Evolutionary conservation across 176 grass and related monocot species (phyloP), one percentile per base, ranked within the genome.

Genomic region (Carex parvula): DNA sequence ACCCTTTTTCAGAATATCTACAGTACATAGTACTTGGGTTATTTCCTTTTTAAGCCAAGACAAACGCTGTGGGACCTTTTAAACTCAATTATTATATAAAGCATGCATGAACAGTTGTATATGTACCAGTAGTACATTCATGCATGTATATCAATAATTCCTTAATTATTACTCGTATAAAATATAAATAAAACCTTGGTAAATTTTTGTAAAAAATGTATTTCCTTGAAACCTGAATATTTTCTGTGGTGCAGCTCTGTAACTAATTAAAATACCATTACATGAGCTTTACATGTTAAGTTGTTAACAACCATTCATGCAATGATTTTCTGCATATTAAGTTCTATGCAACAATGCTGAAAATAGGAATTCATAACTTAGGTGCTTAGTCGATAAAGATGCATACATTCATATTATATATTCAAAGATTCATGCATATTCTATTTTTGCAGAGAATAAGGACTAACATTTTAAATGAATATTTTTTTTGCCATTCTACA

Each of bases 1-100:
- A 32, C 32, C 3, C 13, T n/a, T 3, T 13, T 60, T 21, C 30
- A 52, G 32, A 65, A 46, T 84, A 20, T 32, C 50, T 55, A 2
- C 13, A 33, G 14, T 56, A 30, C 50, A 50, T 77, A 77, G 73
- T 77, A 77, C 24, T 77, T 55, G 50, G 13, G 48, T 56, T 77
- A 8, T 8, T 77, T 32, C 20, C 37, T 1, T 55, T 56, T 55
- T 56, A 8, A 77, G 50, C 46, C 50, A 24, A 56, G 50, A 77
- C 73, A 77, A 77, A 55, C 18, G 39, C 48, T 76, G 70, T 48
- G 72, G 72, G 72, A 76, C 72, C 72, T 11, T 55, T 76, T 75
- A 30, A 30, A 14, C 3, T 26, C 63, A 60, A 60, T 60, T 64
- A 26, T 64, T 62, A 64, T 64, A 30, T 14, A 10, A 50, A 50